Percentiles rank a stretch among this genome's conserved stretches.
These are phyloP conservation scores for Carex pumila DNA, from an alignment of 176 grass and related monocot species.

Conservation along the genomic window DNA sequence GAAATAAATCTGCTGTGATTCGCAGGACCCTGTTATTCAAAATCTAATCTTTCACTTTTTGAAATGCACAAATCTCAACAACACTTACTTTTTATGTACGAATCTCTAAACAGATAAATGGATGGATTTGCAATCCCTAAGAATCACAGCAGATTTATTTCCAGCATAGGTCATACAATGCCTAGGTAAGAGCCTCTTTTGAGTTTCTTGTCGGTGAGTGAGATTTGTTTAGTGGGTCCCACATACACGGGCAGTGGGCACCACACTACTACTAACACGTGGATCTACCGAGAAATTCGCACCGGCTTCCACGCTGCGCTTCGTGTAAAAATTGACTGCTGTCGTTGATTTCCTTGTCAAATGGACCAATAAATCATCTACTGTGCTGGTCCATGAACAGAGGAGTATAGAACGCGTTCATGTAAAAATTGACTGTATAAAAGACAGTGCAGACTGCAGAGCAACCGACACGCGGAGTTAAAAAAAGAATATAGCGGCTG, in stretches of 20 bases:
- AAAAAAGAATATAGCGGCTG: no score
- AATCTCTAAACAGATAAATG: no score
- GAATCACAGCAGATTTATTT: no score
- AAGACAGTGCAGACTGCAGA: not conserved
- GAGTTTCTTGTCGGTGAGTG: not conserved
- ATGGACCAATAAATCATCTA: not conserved
- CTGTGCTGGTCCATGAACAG: not conserved
- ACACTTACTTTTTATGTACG: no score
- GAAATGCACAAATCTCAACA: no score
- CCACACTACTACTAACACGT: not conserved
- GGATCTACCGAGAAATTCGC: conserved; percentile 3
- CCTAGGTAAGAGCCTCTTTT: not conserved
- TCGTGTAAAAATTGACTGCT: not conserved
- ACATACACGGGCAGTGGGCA: not conserved
- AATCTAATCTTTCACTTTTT: no score
- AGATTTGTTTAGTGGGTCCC: not conserved
- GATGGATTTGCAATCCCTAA: no score
- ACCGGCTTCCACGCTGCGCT: conserved; percentile 5
- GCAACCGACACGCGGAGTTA: no score
- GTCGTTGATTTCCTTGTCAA: not conserved
- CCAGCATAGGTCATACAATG: not conserved
- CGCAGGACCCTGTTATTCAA: no score
- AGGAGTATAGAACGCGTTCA: not conserved
- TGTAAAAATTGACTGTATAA: not conserved
- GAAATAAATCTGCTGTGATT: no score